These are phyloP conservation scores for Aspergillus sclerotioniger DNA, from an alignment of 495 filamentous ascomycete genomes.

Conservation along the genomic window DNA sequence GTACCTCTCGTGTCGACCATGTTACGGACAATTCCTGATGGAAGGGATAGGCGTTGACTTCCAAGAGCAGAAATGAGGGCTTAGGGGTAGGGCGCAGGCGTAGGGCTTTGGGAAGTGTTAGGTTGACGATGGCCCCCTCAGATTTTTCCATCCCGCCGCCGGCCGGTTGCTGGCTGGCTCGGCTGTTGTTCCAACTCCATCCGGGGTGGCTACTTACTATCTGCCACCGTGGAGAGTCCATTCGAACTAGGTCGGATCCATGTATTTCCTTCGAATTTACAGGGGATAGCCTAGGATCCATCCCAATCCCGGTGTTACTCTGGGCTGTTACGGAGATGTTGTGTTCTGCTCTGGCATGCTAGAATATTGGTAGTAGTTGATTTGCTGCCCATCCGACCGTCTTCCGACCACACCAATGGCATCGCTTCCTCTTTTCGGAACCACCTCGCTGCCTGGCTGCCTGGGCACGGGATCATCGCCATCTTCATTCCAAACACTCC, in stretches of 20 bases:
- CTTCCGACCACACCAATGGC: background rate
- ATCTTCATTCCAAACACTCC: background rate
- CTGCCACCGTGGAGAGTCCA: too few relatives aligned
- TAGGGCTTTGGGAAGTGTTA: slow-evolving; percentile 37
- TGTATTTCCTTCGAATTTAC: too few relatives aligned
- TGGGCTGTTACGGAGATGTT: background rate
- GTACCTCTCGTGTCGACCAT: slow-evolving; percentile 37
- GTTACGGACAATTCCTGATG: slow-evolving; percentile 20
- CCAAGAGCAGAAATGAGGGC: slow-evolving; percentile 55
- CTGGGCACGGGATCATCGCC: background rate
- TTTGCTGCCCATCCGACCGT: too few relatives aligned
- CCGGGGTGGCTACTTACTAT: background rate
- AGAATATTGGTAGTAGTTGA: too few relatives aligned
- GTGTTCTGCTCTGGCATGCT: background rate
- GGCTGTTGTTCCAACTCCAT: background rate
- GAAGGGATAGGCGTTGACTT: slow-evolving; percentile 32
- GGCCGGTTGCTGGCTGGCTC: background rate
- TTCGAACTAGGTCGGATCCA: background rate
- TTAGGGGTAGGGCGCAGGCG: slow-evolving; percentile 51
- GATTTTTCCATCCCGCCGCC: background rate
- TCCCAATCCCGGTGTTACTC: background rate
- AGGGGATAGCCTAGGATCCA: background rate
- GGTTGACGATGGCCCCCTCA: background rate
- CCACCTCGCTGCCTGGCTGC: slow-evolving; percentile 3
- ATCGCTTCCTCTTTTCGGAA: background rate